phyloP scores from a whole-genome alignment of 2,329 filamentous ascomycete genomes.

The Neonectria magnoliae region DNA sequence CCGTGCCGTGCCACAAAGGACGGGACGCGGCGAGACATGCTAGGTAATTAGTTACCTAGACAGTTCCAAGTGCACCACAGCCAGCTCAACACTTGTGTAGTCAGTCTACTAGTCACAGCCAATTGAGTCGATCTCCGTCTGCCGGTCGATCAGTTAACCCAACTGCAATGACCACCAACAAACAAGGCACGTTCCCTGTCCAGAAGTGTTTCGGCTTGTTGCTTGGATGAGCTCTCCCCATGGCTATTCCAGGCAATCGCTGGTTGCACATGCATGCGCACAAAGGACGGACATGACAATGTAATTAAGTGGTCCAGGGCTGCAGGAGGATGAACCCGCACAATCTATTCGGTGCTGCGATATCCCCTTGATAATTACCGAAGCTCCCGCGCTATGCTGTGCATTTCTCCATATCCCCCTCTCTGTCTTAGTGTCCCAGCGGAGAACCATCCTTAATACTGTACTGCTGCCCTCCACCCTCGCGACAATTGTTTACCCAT shows the following conservation, averaged over 20 bases:
- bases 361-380: slow-evolving; percentile 30
- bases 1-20: neutral
- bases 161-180: neutral
- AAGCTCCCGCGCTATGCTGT: slow-evolving; percentile 9
- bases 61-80: neutral
- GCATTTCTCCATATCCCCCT: neutral
- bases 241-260: neutral
- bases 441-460: neutral
- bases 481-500: neutral
- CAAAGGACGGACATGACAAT: neutral
- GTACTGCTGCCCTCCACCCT: neutral
- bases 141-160: slow-evolving; percentile 7
- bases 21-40: neutral
- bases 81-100: neutral
- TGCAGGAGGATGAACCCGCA: slow-evolving; percentile 5
- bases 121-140: slow-evolving; percentile 8
- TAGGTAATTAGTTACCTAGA: neutral
- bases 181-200: neutral
- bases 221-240: slow-evolving; percentile 1
- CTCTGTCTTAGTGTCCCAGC: neutral
- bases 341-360: slow-evolving; percentile 20
- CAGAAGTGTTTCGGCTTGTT: neutral
- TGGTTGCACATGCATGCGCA: neutral
- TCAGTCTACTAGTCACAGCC: neutral
- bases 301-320: neutral